phyloP scores from a whole-genome alignment of 306 rosid species.

The Lupinus albus region DNA sequence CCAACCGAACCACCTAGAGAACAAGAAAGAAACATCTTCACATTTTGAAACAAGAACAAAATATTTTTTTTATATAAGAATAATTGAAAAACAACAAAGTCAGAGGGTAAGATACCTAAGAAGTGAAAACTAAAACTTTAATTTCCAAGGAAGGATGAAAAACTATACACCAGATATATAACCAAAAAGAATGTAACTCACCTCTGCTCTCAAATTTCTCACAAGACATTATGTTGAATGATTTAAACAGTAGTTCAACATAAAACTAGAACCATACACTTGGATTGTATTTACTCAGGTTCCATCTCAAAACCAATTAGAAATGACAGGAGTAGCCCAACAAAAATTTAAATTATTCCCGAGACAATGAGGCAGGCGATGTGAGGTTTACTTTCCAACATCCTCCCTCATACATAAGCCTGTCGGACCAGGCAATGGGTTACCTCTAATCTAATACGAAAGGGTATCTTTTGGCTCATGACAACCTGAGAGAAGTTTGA shows the following conservation, averaged over 20 bases:
- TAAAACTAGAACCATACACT: constrained; percentile 25
- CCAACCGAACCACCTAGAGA: constrained; percentile 90
- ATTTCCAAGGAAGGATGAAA: constrained; percentile 27
- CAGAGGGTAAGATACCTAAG: constrained; percentile 11
- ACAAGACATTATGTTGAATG: constrained; percentile 18
- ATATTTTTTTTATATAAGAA: background rate
- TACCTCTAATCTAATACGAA: too few relatives aligned
- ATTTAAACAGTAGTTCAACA: constrained; percentile 31
- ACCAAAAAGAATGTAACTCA: background rate
- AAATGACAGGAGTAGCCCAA: too few relatives aligned
- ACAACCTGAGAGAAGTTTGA: too few relatives aligned
- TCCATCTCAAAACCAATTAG: too few relatives aligned
- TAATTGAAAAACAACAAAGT: constrained; percentile 3
- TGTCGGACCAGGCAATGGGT: too few relatives aligned
- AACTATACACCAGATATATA: constrained; percentile 26
- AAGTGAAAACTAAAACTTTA: constrained; percentile 22
- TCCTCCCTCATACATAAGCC: too few relatives aligned
- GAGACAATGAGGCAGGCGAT: too few relatives aligned
- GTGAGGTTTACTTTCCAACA: too few relatives aligned
- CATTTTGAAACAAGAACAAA: background rate
- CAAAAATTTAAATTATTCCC: too few relatives aligned
- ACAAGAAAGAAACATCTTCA: constrained; percentile 27
- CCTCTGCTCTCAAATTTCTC: constrained; percentile 21
- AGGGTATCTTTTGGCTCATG: too few relatives aligned
- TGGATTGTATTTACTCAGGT: constrained; percentile 26